A percentile compares a stretch with the other conserved stretches of the same genome.
Evolutionary conservation across 228 moss, liverwort and hornwort genomes (phyloP).

Genomic region (Sphagnum fallax): DNA sequence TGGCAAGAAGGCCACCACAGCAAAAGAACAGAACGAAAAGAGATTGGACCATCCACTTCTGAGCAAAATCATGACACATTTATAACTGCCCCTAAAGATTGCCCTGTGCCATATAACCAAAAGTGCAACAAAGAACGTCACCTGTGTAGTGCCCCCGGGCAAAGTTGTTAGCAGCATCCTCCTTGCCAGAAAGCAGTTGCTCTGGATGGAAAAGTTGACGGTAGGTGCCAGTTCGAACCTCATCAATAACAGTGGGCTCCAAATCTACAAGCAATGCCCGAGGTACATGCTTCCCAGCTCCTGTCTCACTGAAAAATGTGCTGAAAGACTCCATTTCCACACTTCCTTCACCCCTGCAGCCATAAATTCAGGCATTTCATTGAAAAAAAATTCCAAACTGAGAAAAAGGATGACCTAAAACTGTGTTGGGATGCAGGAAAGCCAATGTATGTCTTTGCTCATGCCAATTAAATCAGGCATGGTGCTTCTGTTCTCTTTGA

Average conservation of each 20-base stretch:
- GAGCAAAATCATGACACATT: too few relatives aligned
- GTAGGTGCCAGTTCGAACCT: conserved; percentile 3
- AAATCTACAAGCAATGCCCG: conserved; percentile 1
- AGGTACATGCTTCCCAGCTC: conserved; percentile 7
- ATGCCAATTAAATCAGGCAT: too few relatives aligned
- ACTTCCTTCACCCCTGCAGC: conserved; percentile 5
- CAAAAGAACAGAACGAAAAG: background rate
- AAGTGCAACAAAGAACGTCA: background rate
- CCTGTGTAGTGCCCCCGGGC: conserved; percentile 4
- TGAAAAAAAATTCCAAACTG: too few relatives aligned
- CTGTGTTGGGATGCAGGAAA: too few relatives aligned
- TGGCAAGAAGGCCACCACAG: background rate
- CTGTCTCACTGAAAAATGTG: conserved; percentile 5
- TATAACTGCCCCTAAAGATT: too few relatives aligned
- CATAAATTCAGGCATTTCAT: background rate
- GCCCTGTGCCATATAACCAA: too few relatives aligned
- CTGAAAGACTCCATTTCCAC: conserved; percentile 4
- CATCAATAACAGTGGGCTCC: conserved; percentile 3
- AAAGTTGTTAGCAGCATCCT: conserved; percentile 5
- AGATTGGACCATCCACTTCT: too few relatives aligned
- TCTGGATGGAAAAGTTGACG: conserved; percentile 7
- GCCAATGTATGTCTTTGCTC: too few relatives aligned
- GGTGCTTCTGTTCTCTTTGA: too few relatives aligned
- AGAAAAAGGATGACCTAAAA: too few relatives aligned
- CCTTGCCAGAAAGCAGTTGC: conserved; percentile 2